Percentiles rank a stretch among this genome's conserved stretches.
These are phyloP conservation scores for Scalesia atractyloides DNA, from an alignment of 129 eudicot species.

Conservation along the genomic window DNA sequence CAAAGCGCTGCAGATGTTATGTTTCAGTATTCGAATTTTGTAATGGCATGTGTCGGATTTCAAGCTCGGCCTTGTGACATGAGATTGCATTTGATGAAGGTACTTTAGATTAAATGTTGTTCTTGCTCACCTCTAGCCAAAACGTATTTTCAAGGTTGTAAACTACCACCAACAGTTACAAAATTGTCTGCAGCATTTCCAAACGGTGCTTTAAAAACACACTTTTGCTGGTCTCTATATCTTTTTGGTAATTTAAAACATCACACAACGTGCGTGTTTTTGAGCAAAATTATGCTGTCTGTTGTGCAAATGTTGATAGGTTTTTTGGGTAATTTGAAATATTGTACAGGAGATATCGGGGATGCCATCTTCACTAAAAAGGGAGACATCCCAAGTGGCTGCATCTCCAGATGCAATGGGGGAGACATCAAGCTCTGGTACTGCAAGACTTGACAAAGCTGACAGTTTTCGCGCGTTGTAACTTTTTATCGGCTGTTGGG, in stretches of 20 bases:
- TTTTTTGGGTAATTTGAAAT: neutral
- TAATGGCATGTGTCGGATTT: constrained; percentile 79
- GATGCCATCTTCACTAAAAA: constrained; percentile 69
- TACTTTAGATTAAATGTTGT: constrained; percentile 22
- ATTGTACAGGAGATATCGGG: constrained; percentile 85
- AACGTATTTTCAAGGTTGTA: neutral
- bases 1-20: constrained; percentile 94
- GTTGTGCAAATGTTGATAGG: neutral
- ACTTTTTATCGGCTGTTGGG: neutral
- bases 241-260: neutral
- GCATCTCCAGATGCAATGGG: constrained; percentile 79
- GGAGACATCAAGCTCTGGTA: constrained; percentile 87
- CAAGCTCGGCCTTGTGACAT: constrained; percentile 90
- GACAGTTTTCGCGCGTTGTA: constrained; percentile 76
- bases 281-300: neutral
- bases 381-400: constrained; percentile 59
- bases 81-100: constrained; percentile 98
- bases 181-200: neutral
- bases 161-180: neutral
- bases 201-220: neutral
- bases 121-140: constrained; percentile 10
- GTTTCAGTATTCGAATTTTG: constrained; percentile 78
- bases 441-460: constrained; percentile 67
- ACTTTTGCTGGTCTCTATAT: neutral
- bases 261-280: neutral